Evolutionary conservation across 306 rosid species (phyloP).

Genomic region (Alnus glutinosa): DNA sequence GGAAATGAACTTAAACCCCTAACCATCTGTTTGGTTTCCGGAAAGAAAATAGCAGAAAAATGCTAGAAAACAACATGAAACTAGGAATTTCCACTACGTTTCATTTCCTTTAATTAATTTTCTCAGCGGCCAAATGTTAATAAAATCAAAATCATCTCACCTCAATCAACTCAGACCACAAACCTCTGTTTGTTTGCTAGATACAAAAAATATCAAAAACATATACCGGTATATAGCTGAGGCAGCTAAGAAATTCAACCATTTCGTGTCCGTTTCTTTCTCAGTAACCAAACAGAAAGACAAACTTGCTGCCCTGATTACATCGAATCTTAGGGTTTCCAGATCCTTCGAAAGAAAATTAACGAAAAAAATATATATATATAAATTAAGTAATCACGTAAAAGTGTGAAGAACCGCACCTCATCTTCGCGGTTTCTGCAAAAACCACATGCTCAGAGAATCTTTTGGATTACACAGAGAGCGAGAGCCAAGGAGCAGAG

Average conservation of each 20-base stretch:
- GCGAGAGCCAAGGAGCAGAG: background rate
- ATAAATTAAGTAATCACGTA: background rate
- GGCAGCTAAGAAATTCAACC: background rate
- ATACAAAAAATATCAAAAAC: background rate
- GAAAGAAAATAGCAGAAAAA: background rate
- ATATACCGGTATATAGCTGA: background rate
- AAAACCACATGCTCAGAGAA: background rate
- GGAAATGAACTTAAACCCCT: background rate
- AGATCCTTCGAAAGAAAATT: background rate
- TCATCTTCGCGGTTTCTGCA: background rate
- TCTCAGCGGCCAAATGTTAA: background rate
- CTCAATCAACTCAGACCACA: background rate
- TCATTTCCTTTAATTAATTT: background rate
- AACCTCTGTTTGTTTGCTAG: background rate
- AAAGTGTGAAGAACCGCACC: background rate
- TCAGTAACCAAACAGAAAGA: background rate
- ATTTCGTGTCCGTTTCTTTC: background rate
- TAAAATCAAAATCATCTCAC: background rate
- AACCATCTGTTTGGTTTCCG: no score
- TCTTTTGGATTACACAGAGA: background rate
- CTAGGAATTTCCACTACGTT: background rate
- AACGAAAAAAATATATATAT: background rate
- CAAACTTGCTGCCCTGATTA: background rate
- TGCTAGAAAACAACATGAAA: background rate
- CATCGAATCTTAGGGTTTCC: background rate